Conservation (phyloP, 352 stramenopile species). For the Globisporangium nodosum region DNA sequence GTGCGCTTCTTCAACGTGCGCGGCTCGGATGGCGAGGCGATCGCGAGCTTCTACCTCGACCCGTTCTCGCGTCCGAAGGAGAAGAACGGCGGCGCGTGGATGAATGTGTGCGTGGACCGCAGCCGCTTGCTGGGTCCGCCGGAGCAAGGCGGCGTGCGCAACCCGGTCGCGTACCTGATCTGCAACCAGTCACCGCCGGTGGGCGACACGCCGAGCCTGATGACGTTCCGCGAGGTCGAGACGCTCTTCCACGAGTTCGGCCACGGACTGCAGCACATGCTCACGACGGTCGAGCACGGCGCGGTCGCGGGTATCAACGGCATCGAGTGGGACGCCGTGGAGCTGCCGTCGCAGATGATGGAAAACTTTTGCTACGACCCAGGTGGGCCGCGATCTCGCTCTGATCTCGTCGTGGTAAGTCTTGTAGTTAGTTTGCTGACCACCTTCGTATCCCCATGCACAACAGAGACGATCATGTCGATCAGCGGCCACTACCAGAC, state of each 20-base stretch:
- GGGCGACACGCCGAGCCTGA: constrained; percentile 92
- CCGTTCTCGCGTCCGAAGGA: constrained; percentile 95
- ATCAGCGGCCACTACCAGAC: constrained; percentile 86
- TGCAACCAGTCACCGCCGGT: constrained; percentile 96
- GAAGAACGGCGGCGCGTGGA: constrained; percentile 98
- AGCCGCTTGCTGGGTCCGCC: constrained; percentile 73
- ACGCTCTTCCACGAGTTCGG: constrained; percentile 97
- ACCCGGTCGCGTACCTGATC: constrained; percentile 96
- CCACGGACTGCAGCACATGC: constrained; percentile 98
- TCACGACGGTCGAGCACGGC: constrained; percentile 93
- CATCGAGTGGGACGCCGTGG: constrained; percentile 98
- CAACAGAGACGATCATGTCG: constrained; percentile 70
- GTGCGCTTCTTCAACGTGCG: constrained; percentile 95
- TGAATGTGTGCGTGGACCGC: constrained; percentile 96
- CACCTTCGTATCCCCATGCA: too few species aligned
- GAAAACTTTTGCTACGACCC: constrained; percentile 98
- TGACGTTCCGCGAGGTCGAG: constrained; percentile 98
- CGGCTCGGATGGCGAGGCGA: constrained; percentile 70
- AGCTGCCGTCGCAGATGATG: constrained; percentile 99
- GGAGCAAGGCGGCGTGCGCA: constrained; percentile 51
- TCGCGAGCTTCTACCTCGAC: constrained; percentile 97
- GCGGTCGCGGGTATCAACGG: constrained; percentile 96
- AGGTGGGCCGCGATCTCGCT: constrained; percentile 12
- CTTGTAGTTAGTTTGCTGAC: not conserved
- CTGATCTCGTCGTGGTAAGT: not conserved